Conservation (phyloP, 306 rosid genomes). For the Pachyrhizus erosus region DNA sequence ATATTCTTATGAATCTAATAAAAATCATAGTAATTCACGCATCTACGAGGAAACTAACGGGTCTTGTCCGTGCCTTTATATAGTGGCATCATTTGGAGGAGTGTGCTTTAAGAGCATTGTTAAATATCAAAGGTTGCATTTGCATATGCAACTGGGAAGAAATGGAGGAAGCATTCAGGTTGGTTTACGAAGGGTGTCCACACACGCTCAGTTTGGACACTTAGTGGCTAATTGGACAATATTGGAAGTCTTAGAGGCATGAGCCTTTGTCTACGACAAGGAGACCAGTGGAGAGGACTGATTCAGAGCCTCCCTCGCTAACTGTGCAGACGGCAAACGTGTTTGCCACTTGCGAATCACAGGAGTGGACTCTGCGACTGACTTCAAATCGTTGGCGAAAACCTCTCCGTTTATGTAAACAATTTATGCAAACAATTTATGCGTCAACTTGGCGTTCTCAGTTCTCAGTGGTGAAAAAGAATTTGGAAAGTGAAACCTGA, state of each 20-base stretch:
- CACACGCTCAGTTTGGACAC: constrained; percentile 84
- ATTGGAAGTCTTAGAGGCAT: constrained; percentile 98
- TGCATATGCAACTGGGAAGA: no score
- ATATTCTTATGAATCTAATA: no score
- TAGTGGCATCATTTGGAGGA: no score
- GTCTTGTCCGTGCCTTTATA: no score
- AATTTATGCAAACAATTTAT: constrained; percentile 59
- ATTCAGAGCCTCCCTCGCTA: constrained; percentile 64
- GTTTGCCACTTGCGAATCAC: constrained; percentile 62
- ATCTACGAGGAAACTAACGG: no score
- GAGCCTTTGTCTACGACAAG: constrained; percentile 72
- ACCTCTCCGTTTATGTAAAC: constrained; percentile 56
- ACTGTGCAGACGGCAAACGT: constrained; percentile 34
- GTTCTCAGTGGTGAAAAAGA: constrained; percentile 61
- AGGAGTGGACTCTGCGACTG: constrained; percentile 60
- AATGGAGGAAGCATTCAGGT: constrained; percentile 72
- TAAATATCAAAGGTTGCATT: no score
- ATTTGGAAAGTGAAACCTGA: constrained; percentile 61
- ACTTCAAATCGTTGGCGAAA: constrained; percentile 62
- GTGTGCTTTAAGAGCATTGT: no score
- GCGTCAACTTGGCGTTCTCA: constrained; percentile 61
- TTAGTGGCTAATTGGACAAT: constrained; percentile 74
- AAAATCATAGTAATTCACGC: no score
- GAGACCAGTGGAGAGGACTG: constrained; percentile 78
- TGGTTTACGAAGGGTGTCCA: constrained; percentile 78